These are phyloP conservation scores for Trichoderma atroviride DNA, from an alignment of 2,329 filamentous ascomycete species.

Conservation along the genomic window DNA sequence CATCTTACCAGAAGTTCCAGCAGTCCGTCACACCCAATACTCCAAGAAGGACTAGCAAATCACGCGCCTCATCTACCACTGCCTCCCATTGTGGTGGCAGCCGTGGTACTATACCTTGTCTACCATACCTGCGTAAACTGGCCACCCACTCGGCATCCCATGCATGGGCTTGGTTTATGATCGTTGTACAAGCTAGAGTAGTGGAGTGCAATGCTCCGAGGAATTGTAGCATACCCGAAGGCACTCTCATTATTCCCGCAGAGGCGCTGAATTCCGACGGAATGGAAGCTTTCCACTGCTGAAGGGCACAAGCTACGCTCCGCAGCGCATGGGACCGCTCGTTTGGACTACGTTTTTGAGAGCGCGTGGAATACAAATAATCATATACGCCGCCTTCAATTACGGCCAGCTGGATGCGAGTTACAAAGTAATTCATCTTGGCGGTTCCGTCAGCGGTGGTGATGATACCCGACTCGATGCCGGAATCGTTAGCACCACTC, in stretches of 20 bases:
- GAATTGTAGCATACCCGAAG: background rate
- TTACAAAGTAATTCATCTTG: background rate
- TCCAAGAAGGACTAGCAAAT: background rate
- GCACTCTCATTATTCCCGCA: background rate
- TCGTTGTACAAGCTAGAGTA: background rate
- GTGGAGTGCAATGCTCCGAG: background rate
- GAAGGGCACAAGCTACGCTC: background rate
- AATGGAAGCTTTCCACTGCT: background rate
- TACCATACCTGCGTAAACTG: background rate
- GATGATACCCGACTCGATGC: background rate
- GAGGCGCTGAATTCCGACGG: background rate
- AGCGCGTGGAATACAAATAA: background rate
- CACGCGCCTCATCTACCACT: background rate
- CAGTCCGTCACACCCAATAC: background rate
- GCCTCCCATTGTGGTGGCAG: background rate
- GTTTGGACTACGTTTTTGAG: background rate
- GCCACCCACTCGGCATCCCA: background rate
- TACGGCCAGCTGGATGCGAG: background rate
- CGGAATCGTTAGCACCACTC: background rate
- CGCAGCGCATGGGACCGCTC: background rate
- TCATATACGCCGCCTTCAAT: background rate
- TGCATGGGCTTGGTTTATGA: background rate
- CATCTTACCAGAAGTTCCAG: background rate
- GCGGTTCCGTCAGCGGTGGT: background rate
- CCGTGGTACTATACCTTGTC: background rate